Percentiles rank a stretch among this genome's conserved stretches.
Conservation (phyloP, 257 asterid species). For the Eustoma russellianum region DNA sequence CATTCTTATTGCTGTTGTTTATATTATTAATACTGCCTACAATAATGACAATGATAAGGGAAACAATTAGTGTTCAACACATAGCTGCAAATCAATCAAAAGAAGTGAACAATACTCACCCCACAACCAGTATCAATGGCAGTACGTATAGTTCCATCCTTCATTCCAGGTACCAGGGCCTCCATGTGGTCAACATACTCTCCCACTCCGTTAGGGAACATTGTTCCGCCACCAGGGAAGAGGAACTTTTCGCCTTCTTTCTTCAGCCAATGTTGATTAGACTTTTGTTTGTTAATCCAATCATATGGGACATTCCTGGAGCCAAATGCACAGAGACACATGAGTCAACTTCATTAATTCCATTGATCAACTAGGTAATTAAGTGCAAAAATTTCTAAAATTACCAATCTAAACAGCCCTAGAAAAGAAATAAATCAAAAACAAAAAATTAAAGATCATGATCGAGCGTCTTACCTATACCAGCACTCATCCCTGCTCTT, state of each 20-base stretch:
- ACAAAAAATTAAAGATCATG: background rate
- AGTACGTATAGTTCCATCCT: conserved; percentile 77
- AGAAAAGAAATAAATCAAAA: background rate
- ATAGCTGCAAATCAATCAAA: background rate
- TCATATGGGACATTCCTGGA: conserved; percentile 90
- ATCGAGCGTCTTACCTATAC: conserved; percentile 54
- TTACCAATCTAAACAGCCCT: background rate
- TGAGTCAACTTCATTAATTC: conserved; percentile 7
- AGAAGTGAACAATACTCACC: conserved; percentile 41
- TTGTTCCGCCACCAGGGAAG: conserved; percentile 98
- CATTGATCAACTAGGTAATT: too few relatives aligned
- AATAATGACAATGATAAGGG: background rate
- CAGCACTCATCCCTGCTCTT: conserved; percentile 78
- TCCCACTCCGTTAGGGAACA: conserved; percentile 95
- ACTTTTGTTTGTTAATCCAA: conserved; percentile 93
- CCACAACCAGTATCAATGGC: conserved; percentile 99
- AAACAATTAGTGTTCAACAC: background rate
- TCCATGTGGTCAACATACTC: conserved; percentile 76
- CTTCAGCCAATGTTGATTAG: conserved; percentile 92
- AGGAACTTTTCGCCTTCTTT: conserved; percentile 92
- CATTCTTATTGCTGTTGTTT: too few relatives aligned
- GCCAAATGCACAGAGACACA: background rate
- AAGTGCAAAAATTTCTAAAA: background rate
- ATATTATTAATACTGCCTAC: too few relatives aligned
- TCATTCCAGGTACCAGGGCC: conserved; percentile 82